Evolutionary conservation across 176 grass and related monocot genomes (phyloP), one percentile per base, ranked within the genome.

Genomic region (Chloris gayana): DNA sequence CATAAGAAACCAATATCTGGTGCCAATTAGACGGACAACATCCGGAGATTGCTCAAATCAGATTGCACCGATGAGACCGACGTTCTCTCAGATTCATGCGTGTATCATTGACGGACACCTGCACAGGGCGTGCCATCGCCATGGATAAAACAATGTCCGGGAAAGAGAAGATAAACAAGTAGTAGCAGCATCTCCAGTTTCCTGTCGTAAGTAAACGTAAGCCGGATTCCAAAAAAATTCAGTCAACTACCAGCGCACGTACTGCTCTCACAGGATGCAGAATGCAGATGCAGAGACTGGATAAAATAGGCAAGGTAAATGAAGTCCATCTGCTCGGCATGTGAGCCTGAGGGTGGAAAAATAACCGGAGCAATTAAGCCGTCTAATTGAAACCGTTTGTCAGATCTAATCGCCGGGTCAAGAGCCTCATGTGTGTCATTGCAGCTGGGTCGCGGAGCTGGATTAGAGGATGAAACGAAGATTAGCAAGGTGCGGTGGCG

Each of bases 301-400:
- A 89, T 76, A 81, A 19, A 88, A 88, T 84, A 84, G 37, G 27
- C 26, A 47, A 53, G 25, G 70, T 42, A 69, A 80, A 84, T 69
- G 19, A 51, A 45, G 63, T 49, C 27, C 39, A 32, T 57, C 67
- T 1, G n/a, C 27, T 17, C 3, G 18, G 64, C 87, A 85, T 72
- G 87, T 77, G 87, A 85, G 34, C 5, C 3, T 15, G 51, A 39
- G 5, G 26, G 15, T 6, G 14, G 7, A 9, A n/a, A 61, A 24
- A 25, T 6, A 62, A 31, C 10, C 12, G 5, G 9, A 67, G 8
- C 45, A 47, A 5, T 37, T 37, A 37, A 50, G 26, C 1, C 19
- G 24, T 17, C 24, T 11, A 3, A 19, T 80, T 70, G 63, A 80
- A 70, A 84, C n/a, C 31, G 6, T 32, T 33, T 75, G 77, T 64